phyloP scores from a whole-genome alignment of 306 rosid species.

The Gastrolobium bilobum region DNA sequence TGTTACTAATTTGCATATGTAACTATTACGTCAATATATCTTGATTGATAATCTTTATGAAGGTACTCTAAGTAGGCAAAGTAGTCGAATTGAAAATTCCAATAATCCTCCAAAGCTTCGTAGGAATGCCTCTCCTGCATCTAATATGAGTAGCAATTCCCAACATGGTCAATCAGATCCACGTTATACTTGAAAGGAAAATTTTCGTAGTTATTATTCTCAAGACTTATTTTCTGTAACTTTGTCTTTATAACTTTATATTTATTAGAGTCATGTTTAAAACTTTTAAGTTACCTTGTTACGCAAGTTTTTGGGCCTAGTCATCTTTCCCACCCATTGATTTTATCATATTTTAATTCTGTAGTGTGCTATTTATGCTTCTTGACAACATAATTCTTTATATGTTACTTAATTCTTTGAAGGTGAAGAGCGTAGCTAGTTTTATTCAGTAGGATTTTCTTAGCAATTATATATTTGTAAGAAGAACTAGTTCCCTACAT shows the following conservation, averaged over 20 bases:
- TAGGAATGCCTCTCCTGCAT: slow-evolving; percentile 72
- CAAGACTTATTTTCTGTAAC: too few relatives aligned
- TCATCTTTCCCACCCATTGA: neutral
- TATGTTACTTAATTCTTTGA: slow-evolving; percentile 19
- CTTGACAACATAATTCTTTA: slow-evolving; percentile 22
- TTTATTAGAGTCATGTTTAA: too few relatives aligned
- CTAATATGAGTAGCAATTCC: slow-evolving; percentile 75
- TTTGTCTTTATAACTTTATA: too few relatives aligned
- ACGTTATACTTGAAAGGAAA: too few relatives aligned
- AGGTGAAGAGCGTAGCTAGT: neutral
- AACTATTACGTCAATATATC: too few relatives aligned
- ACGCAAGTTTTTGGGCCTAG: neutral
- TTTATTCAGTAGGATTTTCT: slow-evolving; percentile 11
- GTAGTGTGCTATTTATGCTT: neutral
- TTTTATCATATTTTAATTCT: slow-evolving; percentile 2
- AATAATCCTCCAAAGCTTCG: slow-evolving; percentile 55
- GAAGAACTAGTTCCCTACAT: slow-evolving; percentile 4
- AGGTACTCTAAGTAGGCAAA: slow-evolving; percentile 62
- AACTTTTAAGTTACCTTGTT: slow-evolving; percentile 6
- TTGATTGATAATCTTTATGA: too few relatives aligned
- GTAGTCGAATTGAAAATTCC: slow-evolving; percentile 55
- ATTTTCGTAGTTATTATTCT: too few relatives aligned
- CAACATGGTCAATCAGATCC: slow-evolving; percentile 58
- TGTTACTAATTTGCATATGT: slow-evolving; percentile 1
- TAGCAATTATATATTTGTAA: slow-evolving; percentile 15